Base-by-base conservation (phyloP, 2,329 filamentous ascomycete species). In the Fusarium ramigenum region DNA sequence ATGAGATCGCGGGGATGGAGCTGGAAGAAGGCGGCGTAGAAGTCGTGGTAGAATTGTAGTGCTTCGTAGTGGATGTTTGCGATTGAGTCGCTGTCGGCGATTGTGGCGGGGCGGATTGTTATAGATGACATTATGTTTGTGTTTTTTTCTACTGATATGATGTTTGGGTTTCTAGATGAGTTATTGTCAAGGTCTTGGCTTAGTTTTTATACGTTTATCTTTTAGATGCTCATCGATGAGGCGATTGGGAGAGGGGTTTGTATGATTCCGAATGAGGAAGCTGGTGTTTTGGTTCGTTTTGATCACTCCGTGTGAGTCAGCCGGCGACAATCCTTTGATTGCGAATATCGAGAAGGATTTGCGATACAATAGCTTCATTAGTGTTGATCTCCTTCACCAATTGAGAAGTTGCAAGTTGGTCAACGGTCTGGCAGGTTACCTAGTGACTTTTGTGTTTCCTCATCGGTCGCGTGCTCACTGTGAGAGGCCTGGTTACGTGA, bases 21-120 rank as follows among this genome's bases (percentile, higher is more conserved):
- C 34, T 66, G 53, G 30, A 77, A 76, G 60, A 77, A 66, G 16
- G 72, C 74, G 12, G 61, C 74, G 46, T 77, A 77, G 44, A 77
- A 77, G 4, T 66, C 62, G 40, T 78, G 62, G 37, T 75, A 77
- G 10, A n/a, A n/a, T 9, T 46, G 39, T 6, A 78, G 53, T 4
- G 75, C 75, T 19, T 63, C 53, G 36, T 67, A 63, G 46, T 77
- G 75, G n/a, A 74, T 60, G n/a, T 46, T 28, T 14, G 64, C 65
- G 46, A 78, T 75, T 18, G 70, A 49, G 39, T 69, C 60, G 49
- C 63, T 69, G 47, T 77, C 74, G 19, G 52, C 60, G 9, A 69
- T 28, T 14, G 65, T 73, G 36, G 74, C 75, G 18, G 56, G 72
- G 34, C 75, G 75, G 40, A 78, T 65, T 9, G 39, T 68, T 34